These are phyloP conservation scores for Mycena alexandri DNA, from an alignment of 768 basidiomycete species.

Conservation along the genomic window DNA sequence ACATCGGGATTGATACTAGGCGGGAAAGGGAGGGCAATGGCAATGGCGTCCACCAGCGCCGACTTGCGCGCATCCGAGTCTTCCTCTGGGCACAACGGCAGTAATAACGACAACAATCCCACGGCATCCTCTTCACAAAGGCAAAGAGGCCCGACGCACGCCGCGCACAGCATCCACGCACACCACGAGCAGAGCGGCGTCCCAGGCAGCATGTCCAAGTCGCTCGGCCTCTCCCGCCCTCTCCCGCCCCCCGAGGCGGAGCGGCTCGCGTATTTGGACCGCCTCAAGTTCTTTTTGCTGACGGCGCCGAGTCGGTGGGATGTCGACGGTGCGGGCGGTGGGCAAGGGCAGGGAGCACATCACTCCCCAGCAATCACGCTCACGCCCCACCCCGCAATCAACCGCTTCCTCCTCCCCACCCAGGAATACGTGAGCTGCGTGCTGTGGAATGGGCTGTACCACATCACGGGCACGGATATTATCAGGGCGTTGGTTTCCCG, in stretches of 20 bases:
- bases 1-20: too few relatives aligned
- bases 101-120: too few relatives aligned
- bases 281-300: conserved; percentile 90
- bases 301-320: conserved; percentile 87
- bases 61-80: too few relatives aligned
- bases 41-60: too few relatives aligned
- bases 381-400: conserved; percentile 75
- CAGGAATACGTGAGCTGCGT: conserved; percentile 93
- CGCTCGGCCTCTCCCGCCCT: conserved; percentile 67
- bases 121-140: too few relatives aligned
- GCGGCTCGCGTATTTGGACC: conserved; percentile 78
- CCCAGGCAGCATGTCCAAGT: too few relatives aligned
- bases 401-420: conserved; percentile 88
- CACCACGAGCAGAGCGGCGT: too few relatives aligned
- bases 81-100: too few relatives aligned
- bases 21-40: too few relatives aligned
- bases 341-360: conserved; percentile 1
- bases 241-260: conserved; percentile 77
- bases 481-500: conserved; percentile 93
- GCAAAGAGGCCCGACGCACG: too few relatives aligned
- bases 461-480: conserved; percentile 97
- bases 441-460: conserved; percentile 91
- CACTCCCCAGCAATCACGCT: conserved; percentile 26
- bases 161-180: too few relatives aligned
- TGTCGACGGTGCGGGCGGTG: conserved; percentile 18